Base-by-base conservation (phyloP, 169 alveolate species). In the Plasmodium ovale region DNA sequence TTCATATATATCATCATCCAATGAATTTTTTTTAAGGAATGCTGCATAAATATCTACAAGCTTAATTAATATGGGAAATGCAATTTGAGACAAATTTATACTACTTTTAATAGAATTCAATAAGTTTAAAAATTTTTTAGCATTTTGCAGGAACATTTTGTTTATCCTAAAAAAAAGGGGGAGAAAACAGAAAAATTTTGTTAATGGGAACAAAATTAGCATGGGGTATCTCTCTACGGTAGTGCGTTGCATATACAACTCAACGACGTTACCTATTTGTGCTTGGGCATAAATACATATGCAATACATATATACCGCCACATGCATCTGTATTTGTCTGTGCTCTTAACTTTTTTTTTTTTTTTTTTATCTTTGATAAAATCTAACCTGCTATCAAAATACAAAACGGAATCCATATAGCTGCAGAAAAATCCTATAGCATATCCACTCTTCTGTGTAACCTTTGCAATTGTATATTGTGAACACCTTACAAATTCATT, bases 381-480 rank as follows among this genome's bases (percentile, higher is more conserved):
- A 23, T n/a, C 27, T 25, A 47, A 79, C 89, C 79, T 79, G 89
- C 60, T 79, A 54, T 65, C 79, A 68, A 79, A 79, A 14, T 62
- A 79, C 27, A 79, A 6, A 31, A 79, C 54, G 14, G 71, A 79
- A 58, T 79, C 89, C 58, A 79, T 16, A 25, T 79, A 79, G 6
- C 82, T 44, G 33, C 89, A 79, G 6, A 79, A 79, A 64, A 62
- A 79, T 25, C 49, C 25, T 58, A 79, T 64, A 12, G 69, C 89
- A 54, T 79, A 79, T 49, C 79, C 89, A 33, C 79, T 69, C 23
- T 79, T 79, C 64, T 62, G 60, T 37, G 51, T 47, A 19, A 79
- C 69, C 31, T 79, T 79, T 14, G 7, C 23, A 16, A 79, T 31
- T 56, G 69, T 62, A 31, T 56, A 62, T 47, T 64, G 44, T 2